Conservation (phyloP, 257 asterid species). For the Misopates orontium region DNA sequence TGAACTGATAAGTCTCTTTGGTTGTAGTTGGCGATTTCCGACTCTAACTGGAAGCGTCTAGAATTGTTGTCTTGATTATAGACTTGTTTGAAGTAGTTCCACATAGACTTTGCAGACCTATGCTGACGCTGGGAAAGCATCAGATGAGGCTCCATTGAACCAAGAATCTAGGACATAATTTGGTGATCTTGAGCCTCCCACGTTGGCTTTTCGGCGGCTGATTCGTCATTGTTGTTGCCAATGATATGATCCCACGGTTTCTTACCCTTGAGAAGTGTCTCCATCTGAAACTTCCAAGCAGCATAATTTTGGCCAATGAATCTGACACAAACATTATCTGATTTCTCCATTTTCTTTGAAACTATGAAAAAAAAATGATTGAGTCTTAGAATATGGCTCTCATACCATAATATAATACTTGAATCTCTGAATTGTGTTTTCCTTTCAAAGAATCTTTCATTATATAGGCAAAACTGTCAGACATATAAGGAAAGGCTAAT, state of each 20-base stretch:
- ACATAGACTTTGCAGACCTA: conserved; percentile 3
- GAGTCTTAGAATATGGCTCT: background rate
- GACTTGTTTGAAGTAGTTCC: conserved; percentile 6
- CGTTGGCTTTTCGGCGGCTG: background rate
- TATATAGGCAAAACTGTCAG: no score
- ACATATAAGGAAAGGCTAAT: no score
- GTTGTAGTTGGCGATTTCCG: background rate
- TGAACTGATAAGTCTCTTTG: conserved; percentile 3
- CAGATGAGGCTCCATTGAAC: background rate
- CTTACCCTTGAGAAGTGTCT: background rate
- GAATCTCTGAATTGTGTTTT: background rate
- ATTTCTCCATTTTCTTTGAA: no score
- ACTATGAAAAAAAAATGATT: background rate
- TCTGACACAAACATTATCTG: conserved; percentile 7
- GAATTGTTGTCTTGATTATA: conserved; percentile 13
- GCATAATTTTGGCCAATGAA: conserved; percentile 1
- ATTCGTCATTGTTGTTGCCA: background rate
- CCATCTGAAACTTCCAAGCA: background rate
- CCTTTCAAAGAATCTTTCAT: background rate
- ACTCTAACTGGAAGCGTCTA: conserved; percentile 6
- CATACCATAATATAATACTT: background rate
- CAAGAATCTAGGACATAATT: conserved; percentile 1
- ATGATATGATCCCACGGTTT: background rate
- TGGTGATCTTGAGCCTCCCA: background rate
- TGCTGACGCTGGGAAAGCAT: background rate